These are phyloP conservation scores for Trichophyton equinum DNA, from an alignment of 2,329 filamentous ascomycete genomes.

Conservation along the genomic window DNA sequence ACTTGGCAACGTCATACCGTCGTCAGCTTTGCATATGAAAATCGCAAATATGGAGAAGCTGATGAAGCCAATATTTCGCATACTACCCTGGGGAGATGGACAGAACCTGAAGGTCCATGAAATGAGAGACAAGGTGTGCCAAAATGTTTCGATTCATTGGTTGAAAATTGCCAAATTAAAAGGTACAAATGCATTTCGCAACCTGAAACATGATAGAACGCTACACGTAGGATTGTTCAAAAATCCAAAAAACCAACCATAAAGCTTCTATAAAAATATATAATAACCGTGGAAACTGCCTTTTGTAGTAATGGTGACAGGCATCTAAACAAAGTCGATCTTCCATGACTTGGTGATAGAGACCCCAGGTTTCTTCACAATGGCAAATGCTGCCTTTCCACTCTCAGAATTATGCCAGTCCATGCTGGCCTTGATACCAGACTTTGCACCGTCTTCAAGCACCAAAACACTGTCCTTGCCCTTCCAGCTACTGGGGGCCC, in stretches of 20 bases:
- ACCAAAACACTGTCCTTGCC: constrained; percentile 45
- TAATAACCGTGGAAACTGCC: not conserved
- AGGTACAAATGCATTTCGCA: not conserved
- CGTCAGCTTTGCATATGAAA: not conserved
- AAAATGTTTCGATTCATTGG: not conserved
- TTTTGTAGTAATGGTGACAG: not conserved
- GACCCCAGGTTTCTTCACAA: constrained; percentile 51
- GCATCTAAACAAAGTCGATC: constrained; percentile 38
- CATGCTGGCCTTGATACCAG: constrained; percentile 41
- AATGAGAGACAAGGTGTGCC: not conserved
- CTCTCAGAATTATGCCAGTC: constrained; percentile 44
- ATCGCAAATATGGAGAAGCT: not conserved
- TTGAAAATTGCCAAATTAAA: not conserved
- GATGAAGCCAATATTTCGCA: too few relatives aligned
- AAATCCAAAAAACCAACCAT: not conserved
- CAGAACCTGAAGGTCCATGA: too few relatives aligned
- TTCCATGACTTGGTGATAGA: constrained; percentile 53
- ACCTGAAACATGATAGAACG: not conserved
- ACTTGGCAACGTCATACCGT: not conserved
- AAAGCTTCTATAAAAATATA: not conserved
- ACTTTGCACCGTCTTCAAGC: constrained; percentile 35
- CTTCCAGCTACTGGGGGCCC: constrained; percentile 61
- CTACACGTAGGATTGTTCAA: not conserved
- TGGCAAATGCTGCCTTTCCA: constrained; percentile 48
- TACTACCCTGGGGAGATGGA: too few relatives aligned